Evolutionary conservation across 257 asterid genomes (phyloP), one percentile per base, ranked within the genome.

Genomic region (Coffea canephora): DNA sequence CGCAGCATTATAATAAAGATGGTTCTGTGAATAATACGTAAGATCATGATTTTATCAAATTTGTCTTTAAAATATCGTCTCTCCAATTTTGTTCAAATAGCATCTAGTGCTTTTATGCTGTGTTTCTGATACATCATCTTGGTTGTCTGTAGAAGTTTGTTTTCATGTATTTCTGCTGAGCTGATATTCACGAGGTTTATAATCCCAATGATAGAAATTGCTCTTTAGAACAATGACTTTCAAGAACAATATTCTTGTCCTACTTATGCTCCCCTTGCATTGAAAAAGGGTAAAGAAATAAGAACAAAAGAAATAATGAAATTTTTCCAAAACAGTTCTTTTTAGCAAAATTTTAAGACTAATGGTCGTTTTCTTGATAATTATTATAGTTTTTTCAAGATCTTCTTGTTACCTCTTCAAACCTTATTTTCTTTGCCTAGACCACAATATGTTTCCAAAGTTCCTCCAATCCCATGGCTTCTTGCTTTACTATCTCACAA

Each of bases 1-100:
- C 97, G 82, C 97, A 92, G 80, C 99, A 96, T 87, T 96, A 92
- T 87, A 96, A 96, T 85, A 96, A 96, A 88, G 99, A 96, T 77
- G 99, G 99, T 83, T 66, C 91, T 75, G 89, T 96, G 79, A 96
- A 92, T 77, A 92, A 83, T 78, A 94, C 85, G 84, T 76, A 68
- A 78, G 84, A 57, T 81, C 73, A 39, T 43, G 23, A 71, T 34
- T 69, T 19, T 69, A 36, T 77, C 73, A 39, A 39, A 71, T 70
- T 46, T 25, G 15, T 46, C 45, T 15, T 39, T 7, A 31, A 31
- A 31, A 31, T 31, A 31, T 3, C 54, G 57, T 55, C 46, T 25
- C 52, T 34, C 48, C 43, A 9, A 34, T n/a, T 64, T 3, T 43
- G 54, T 9, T 8, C 55, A 3, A 11, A 55, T 31, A 21, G 18